Percentiles rank a stretch among this genome's conserved stretches.
phyloP scores from a whole-genome alignment of 371 early-diverging fungal genomes.

The Apophysomyces variabilis region DNA sequence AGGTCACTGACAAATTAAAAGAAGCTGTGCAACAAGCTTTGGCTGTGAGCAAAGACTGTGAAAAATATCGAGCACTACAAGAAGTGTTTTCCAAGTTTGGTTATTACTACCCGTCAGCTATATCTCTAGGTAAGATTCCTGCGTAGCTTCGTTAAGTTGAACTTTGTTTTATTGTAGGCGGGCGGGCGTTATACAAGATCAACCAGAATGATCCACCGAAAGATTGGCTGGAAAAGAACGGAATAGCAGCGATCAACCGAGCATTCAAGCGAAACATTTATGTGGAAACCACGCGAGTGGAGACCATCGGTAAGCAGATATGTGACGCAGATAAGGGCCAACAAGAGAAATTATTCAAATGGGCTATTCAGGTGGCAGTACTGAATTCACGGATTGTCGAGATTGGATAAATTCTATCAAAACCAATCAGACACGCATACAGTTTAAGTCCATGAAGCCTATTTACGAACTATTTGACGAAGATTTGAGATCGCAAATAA shows the following conservation, averaged over 20 bases:
- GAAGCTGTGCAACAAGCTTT: neutral
- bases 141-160: neutral
- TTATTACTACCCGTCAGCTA: neutral
- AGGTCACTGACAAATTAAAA: neutral
- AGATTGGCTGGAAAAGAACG: neutral
- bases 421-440: conserved; percentile 7
- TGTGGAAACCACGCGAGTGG: neutral
- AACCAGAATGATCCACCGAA: neutral
- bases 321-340: neutral
- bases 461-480: neutral
- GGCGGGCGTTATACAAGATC: neutral
- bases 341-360: neutral
- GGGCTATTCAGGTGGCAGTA: neutral
- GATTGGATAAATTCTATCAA: conserved; percentile 2
- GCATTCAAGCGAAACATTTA: neutral
- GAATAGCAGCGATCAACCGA: neutral
- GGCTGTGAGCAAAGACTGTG: neutral
- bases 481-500: neutral
- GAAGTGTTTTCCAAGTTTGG: neutral
- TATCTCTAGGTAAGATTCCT: neutral
- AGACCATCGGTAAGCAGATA: neutral
- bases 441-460: neutral
- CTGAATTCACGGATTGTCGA: neutral
- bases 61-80: neutral
- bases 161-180: neutral